phyloP scores from a whole-genome alignment of 2,329 filamentous ascomycete species.

The Diaporthe amygdali region DNA sequence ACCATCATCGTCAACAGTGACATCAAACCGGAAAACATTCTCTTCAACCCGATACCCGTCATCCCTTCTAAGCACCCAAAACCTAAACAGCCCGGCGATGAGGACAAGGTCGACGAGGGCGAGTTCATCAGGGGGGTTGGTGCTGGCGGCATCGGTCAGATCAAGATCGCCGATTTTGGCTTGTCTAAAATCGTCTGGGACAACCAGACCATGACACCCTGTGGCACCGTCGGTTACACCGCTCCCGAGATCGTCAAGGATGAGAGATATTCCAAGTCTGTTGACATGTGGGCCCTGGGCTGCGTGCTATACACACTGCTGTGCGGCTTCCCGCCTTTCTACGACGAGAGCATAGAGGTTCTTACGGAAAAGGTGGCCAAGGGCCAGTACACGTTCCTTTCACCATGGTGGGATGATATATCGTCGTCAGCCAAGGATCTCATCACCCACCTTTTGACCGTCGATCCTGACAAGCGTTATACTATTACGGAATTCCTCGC shows the following conservation, averaged over 20 bases:
- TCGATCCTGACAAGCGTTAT: constrained; percentile 94
- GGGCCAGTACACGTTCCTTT: constrained; percentile 96
- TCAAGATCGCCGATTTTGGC: constrained; percentile 98
- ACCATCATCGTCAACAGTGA: constrained; percentile 61
- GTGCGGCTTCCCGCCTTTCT: constrained; percentile 97
- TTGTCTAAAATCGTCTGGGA: constrained; percentile 99
- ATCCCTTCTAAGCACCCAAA: constrained; percentile 81
- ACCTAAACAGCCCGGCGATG: constrained; percentile 84
- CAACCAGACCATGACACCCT: constrained; percentile 98
- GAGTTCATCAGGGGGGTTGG: constrained; percentile 86
- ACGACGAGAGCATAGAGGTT: constrained; percentile 96
- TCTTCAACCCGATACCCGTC: constrained; percentile 87
- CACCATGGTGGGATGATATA: constrained; percentile 99
- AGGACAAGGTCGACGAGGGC: constrained; percentile 96
- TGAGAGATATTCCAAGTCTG: constrained; percentile 96
- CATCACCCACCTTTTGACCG: constrained; percentile 89
- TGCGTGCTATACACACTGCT: constrained; percentile 97
- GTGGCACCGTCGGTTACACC: constrained; percentile 96
- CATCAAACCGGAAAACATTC: constrained; percentile 97
- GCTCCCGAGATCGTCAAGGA: constrained; percentile 99
- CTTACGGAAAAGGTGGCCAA: constrained; percentile 97
- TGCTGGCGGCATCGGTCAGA: constrained; percentile 86
- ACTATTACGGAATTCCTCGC: constrained; percentile 90
- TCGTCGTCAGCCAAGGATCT: constrained; percentile 93
- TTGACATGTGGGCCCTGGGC: constrained; percentile 98